Evolutionary conservation across 257 asterid genomes (phyloP), one percentile per base, ranked within the genome.

Genomic region (Nicotiana benthamiana): DNA sequence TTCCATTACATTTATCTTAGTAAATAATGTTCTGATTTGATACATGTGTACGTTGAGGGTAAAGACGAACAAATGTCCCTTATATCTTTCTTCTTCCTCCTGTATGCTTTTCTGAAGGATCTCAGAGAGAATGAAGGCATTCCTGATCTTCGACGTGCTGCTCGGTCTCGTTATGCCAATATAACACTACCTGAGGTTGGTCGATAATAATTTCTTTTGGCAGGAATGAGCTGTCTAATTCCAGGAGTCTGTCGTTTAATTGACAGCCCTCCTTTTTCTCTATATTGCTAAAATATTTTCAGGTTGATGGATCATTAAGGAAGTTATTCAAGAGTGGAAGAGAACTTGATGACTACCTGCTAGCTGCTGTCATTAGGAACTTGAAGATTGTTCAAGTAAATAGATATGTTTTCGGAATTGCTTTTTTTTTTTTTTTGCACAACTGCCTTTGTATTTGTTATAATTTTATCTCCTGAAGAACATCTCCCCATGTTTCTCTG

Each of bases 101-200:
- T 36, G 9, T 53, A 81, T 84, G 43, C 81, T 86, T 77, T 79
- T 76, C 83, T 81, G 89, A 85, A 95, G 99, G 87, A 89, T 81
- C 85, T 93, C 86, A 92, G 96, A 87, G 98, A 93, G 75, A 93
- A 86, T 90, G 98, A 95, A 80, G 99, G 99, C 15, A 80, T 93
- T 85, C 99, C 98, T 65, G 99, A 93, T 89, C 97, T 95, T 80
- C 93, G 98, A 52, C 89, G 98, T 86, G 85, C 86, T 9, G 95
- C 95, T 79, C 96, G 98, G 74, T 89, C 75, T 84, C 94, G 98
- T 84, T 95, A 92, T 81, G 91, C 90, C 77, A 86, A 83, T 85
- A 85, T 95, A 68, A 62, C 92, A 65, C 75, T 87, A 83, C 98
- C 96, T 26, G 95, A 93, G 98, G 99, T 95, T 65, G 79, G 87